Conservation (phyloP, 164 flowering plant species). For the Annona cherimola region DNA sequence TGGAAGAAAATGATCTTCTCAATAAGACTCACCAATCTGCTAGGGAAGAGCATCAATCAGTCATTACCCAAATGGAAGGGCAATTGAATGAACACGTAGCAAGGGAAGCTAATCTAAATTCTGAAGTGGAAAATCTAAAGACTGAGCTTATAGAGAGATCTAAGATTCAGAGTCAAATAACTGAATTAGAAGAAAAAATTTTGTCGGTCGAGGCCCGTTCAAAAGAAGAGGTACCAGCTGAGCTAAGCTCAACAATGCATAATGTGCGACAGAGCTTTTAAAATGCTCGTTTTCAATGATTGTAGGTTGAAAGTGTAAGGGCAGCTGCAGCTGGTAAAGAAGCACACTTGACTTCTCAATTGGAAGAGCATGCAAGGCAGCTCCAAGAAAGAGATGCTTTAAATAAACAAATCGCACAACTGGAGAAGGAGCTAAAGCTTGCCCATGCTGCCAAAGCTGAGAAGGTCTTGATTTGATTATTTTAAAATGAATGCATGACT, state of each 20-base stretch:
- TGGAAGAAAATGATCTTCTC: conserved; percentile 70
- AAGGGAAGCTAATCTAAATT: conserved; percentile 36
- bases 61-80: conserved; percentile 50
- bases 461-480: conserved; percentile 28
- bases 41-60: conserved; percentile 58
- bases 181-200: conserved; percentile 56
- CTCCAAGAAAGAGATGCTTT: conserved; percentile 29
- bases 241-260: not conserved
- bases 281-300: not conserved
- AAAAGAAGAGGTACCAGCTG: conserved; percentile 52
- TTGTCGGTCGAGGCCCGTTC: conserved; percentile 36
- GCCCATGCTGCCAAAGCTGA: conserved; percentile 39
- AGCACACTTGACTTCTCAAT: conserved; percentile 32
- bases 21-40: conserved; percentile 47
- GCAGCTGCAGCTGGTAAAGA: conserved; percentile 36
- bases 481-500: not conserved
- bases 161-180: conserved; percentile 35
- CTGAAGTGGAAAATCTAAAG: conserved; percentile 50
- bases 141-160: conserved; percentile 53
- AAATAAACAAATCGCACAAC: conserved; percentile 37
- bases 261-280: not conserved
- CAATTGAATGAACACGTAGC: conserved; percentile 45
- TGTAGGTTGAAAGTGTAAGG: conserved; percentile 41
- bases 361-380: conserved; percentile 38
- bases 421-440: conserved; percentile 42